phyloP scores from a whole-genome alignment of 83 land plant species.

The Thuja plicata region DNA sequence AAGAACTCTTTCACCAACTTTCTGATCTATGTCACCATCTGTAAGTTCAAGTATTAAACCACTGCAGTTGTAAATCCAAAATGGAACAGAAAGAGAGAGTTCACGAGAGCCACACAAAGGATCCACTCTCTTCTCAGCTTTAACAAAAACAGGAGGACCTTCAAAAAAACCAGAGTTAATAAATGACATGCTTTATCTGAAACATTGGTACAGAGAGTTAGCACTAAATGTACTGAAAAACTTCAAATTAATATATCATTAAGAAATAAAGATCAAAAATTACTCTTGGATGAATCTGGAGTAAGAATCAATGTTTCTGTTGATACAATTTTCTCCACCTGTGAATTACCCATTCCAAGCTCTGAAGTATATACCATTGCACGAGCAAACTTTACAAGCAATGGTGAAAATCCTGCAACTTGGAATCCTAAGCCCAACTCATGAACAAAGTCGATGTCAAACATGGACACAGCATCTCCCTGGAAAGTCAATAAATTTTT shows the following conservation, averaged over 20 bases:
- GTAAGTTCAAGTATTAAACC: slow-evolving; percentile 50
- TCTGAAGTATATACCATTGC: slow-evolving; percentile 46
- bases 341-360: slow-evolving; percentile 31
- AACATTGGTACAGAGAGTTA: slow-evolving; percentile 3
- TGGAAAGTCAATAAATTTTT: slow-evolving; percentile 29
- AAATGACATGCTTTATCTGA: not conserved
- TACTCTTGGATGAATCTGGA: slow-evolving; percentile 60
- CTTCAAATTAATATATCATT: not conserved
- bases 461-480: slow-evolving; percentile 67
- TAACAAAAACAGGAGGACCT: slow-evolving; percentile 44
- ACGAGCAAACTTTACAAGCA: slow-evolving; percentile 53
- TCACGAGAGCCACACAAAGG: slow-evolving; percentile 79
- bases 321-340: slow-evolving; percentile 35
- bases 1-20: slow-evolving; percentile 20
- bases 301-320: slow-evolving; percentile 51
- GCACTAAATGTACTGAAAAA: not conserved
- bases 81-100: slow-evolving; percentile 73
- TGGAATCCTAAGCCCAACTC: slow-evolving; percentile 60
- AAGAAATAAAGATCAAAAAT: slow-evolving; percentile 13
- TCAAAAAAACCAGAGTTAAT: slow-evolving; percentile 27
- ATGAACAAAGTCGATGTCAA: slow-evolving; percentile 78
- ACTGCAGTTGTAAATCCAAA: slow-evolving; percentile 88
- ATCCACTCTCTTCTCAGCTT: slow-evolving; percentile 69
- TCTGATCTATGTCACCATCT: slow-evolving; percentile 39
- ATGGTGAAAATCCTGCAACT: slow-evolving; percentile 46